phyloP scores from a whole-genome alignment of 495 filamentous ascomycete species.

The Aspergillus biplanus region DNA sequence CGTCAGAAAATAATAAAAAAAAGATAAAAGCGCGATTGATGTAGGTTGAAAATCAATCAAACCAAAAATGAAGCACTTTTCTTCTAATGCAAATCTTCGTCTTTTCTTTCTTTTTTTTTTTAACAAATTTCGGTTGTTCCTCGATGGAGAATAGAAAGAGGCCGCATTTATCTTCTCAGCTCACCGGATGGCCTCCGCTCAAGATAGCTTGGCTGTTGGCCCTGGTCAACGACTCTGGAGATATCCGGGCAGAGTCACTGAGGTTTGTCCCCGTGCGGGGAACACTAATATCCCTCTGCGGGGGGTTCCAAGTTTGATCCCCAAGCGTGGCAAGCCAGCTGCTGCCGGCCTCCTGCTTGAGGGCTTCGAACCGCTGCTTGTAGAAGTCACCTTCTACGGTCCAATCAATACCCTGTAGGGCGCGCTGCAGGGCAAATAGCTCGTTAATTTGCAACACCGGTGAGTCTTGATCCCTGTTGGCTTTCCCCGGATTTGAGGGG shows the following conservation, averaged over 20 bases:
- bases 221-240: conserved; percentile 41
- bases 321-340: conserved; percentile 84
- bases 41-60: conserved; percentile 12
- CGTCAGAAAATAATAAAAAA: background rate
- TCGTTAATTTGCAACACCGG: conserved; percentile 22
- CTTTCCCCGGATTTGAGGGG: conserved; percentile 29
- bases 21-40: conserved; percentile 13
- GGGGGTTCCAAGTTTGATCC: conserved; percentile 68
- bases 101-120: conserved; percentile 7
- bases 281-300: conserved; percentile 35
- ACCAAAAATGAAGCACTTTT: conserved; percentile 21
- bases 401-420: conserved; percentile 53
- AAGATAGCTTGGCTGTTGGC: conserved; percentile 54
- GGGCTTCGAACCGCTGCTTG: conserved; percentile 79
- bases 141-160: background rate
- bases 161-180: conserved; percentile 36
- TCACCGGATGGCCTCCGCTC: conserved; percentile 54
- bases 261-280: conserved; percentile 39
- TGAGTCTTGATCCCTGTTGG: conserved; percentile 23
- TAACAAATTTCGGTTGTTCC: background rate
- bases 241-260: conserved; percentile 40
- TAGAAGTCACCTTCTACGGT: conserved; percentile 76
- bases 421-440: conserved; percentile 19
- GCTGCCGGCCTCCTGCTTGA: conserved; percentile 80
- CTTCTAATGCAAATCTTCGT: conserved; percentile 10